Evolutionary conservation across 73 alveolate genomes (phyloP).

Genomic region (Paramecium tetraurelia): DNA sequence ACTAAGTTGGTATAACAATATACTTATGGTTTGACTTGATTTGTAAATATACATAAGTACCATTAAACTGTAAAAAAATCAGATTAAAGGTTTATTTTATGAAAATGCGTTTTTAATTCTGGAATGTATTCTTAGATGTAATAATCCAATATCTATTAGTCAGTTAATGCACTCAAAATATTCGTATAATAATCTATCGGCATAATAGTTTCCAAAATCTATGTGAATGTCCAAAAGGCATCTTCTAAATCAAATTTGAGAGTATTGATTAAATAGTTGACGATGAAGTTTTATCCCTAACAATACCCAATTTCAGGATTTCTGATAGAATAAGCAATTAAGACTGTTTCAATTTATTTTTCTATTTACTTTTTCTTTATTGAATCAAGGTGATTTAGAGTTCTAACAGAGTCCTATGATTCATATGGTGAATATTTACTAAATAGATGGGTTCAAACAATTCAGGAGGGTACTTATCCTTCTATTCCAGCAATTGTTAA

Average conservation of each 20-base stretch:
- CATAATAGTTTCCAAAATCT: conserved; percentile 21
- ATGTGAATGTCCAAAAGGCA: conserved; percentile 34
- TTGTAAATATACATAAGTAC: conserved; percentile 43
- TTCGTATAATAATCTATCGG: conserved; percentile 36
- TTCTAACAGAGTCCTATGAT: not conserved
- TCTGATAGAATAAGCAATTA: not conserved
- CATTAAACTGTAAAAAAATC: conserved; percentile 35
- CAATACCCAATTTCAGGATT: conserved; percentile 13
- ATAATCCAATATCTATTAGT: conserved; percentile 5
- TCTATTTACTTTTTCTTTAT: not conserved
- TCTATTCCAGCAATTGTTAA: not conserved
- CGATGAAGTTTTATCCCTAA: not conserved
- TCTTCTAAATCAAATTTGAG: conserved; percentile 16
- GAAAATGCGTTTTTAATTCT: not conserved
- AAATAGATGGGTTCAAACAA: not conserved
- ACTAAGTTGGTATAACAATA: not conserved
- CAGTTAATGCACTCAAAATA: conserved; percentile 20
- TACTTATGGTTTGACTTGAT: conserved; percentile 40
- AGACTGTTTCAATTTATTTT: not conserved
- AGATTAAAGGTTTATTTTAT: not conserved
- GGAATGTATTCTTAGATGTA: conserved; percentile 13
- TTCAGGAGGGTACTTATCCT: not conserved
- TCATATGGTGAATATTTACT: not conserved
- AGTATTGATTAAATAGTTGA: not conserved
- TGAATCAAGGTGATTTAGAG: not conserved